Evolutionary conservation across 495 filamentous ascomycete species (phyloP), one percentile per base, ranked within the genome.

Genomic region (Aspergillus biplanus): DNA sequence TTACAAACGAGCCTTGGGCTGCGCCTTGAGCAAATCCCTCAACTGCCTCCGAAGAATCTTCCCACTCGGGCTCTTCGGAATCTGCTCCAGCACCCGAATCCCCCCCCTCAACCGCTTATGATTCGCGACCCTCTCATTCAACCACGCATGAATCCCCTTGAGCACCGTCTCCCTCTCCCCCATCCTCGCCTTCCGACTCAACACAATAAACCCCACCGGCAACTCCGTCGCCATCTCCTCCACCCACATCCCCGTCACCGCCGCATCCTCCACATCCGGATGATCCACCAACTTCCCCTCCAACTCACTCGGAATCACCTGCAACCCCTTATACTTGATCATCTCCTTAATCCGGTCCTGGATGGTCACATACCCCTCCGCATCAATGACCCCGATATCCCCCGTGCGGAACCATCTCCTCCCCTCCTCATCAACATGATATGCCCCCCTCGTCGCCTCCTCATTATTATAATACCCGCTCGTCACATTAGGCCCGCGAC

Each of bases 321-420:
- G 52, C 12, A 55, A 8, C 6, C 52, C 52, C 32, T 55, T 55
- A 33, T 55, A 55, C 52, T 55, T 55, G 52, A 55, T 55, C 52
- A 55, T 55, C 15, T 55, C 52, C 52, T 55, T 55, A 33, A 55
- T 55, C 7, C 52, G 52, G 32, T 55, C 52, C 7, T 55, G 52
- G 32, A 55, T 34, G 4, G 52, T 16, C 13, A 55, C 21, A 21
- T 55, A 55, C 0, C 52, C 52, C 32, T 55, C 52, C 31, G 6
- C 33, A 33, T 55, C 52, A 16, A 55, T 55, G 4, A 35, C 15
- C 8, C 52, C 32, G n/a, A 37, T 35, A 33, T 37, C 52, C 34
- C 54, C 54, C 34, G 54, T 56, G 13, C 15, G 18, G 35, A 42
- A 56, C n/a, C 9, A 42, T 11, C 12, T 55, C 52, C 13, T 55